Evolutionary conservation across 1,284 basidiomycete species (phyloP).

Genomic region (Apiotrichum siamense): DNA sequence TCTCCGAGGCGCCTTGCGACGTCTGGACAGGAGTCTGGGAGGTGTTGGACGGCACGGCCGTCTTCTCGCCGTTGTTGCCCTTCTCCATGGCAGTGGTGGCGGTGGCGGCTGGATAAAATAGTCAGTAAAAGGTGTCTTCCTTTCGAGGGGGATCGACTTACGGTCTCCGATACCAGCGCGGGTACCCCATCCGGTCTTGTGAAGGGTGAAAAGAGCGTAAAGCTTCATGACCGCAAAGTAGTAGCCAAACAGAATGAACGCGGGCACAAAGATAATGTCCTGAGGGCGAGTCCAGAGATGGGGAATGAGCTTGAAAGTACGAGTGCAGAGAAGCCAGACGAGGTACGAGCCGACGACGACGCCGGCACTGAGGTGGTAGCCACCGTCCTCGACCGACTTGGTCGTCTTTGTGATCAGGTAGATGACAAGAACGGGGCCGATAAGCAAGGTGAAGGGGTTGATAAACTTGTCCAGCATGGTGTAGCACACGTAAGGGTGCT

Average conservation of each 20-base stretch:
- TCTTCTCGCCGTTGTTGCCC: too few species aligned
- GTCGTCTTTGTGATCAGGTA: slow-evolving; percentile 73
- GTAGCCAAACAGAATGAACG: slow-evolving; percentile 85
- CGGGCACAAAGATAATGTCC: slow-evolving; percentile 81
- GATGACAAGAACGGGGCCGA: slow-evolving; percentile 70
- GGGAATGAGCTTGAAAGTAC: slow-evolving; percentile 78
- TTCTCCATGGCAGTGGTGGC: slow-evolving; percentile 37
- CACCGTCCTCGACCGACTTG: slow-evolving; percentile 60
- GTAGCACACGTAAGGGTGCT: slow-evolving; percentile 83
- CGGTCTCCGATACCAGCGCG: slow-evolving; percentile 79
- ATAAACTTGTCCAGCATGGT: slow-evolving; percentile 91
- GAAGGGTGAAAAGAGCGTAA: slow-evolving; percentile 72
- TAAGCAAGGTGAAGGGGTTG: slow-evolving; percentile 79
- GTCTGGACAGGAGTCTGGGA: not conserved
- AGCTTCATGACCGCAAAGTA: slow-evolving; percentile 71
- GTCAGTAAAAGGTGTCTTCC: not conserved
- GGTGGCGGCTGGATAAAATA: slow-evolving; percentile 23
- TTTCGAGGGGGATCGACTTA: slow-evolving; percentile 18
- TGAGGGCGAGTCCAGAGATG: slow-evolving; percentile 79
- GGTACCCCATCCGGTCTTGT: slow-evolving; percentile 88
- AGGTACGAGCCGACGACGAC: slow-evolving; percentile 65
- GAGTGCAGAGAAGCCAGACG: slow-evolving; percentile 74
- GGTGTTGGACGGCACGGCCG: too few species aligned
- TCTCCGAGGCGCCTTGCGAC: not conserved
- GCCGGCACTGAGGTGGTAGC: slow-evolving; percentile 87